Base-by-base conservation (phyloP, 2,329 filamentous ascomycete genomes). In the Aspergillus carbonarius region DNA sequence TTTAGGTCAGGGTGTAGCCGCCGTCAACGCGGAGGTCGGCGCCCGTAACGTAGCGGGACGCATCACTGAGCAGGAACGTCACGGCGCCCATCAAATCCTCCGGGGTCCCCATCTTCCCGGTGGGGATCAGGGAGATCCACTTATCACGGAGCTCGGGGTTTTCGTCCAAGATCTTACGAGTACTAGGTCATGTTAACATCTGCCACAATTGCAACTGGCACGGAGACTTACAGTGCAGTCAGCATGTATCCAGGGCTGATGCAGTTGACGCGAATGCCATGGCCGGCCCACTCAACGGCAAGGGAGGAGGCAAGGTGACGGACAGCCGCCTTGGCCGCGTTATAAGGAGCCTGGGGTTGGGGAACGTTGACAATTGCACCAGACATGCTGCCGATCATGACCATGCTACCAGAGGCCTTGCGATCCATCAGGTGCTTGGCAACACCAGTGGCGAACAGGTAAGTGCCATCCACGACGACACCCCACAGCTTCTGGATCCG, bases 241-340 rank as follows among this genome's bases (percentile, higher is more conserved):
- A 96, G 81, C 93, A 98, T 98, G 78, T 98, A 98, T 46, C 95
- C 93, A 0, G 93, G 93, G 30, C 89, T 92, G 74, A 98, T 95
- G 77, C 91, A 95, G 80, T 98, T 98, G 66, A 98, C 93, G 35
- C 93, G 86, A 71, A 98, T 96, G 66, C 88, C 88, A 37, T 88
- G 86, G 66, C 88, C 83, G 0, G 93, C 92, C 93, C 95, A 98
- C 77, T 98, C 95, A 52, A 97, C 93, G 35, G 93, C 93, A 68
- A 97, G 82, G 64, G 90, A 95, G 37, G 90, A 85, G 12, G 92
- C 92, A 60, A 98, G 78, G 77, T 98, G 93, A 62, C 93, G 84
- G 47, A 98, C 90, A 10, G 91, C 95, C 35, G 95, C 93, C 79
- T 98, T 98, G 62, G 92, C 87, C 5, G 90, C 91, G 72, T 97